Conservation (phyloP, 805 yeast species). For the Zygoascus biomembranicola region DNA sequence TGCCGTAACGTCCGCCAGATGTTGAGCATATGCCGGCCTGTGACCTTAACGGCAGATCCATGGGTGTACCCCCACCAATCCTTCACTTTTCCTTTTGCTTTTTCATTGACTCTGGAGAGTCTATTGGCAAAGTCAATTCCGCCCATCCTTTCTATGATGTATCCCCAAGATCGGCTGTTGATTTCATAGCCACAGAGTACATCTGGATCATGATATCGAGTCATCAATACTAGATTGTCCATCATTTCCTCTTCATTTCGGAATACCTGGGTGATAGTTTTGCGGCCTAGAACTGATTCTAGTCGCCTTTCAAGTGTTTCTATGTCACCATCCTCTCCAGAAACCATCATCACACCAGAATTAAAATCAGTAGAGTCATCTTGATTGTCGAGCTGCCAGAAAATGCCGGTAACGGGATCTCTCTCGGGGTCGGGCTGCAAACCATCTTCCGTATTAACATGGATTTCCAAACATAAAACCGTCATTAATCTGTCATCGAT, state of each 20-base stretch:
- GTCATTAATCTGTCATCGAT: conserved; percentile 33
- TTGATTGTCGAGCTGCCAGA: conserved; percentile 54
- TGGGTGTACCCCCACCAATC: conserved; percentile 71
- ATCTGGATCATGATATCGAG: conserved; percentile 73
- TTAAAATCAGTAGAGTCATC: conserved; percentile 22
- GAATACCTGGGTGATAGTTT: conserved; percentile 33
- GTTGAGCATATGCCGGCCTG: conserved; percentile 80
- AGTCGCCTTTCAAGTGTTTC: conserved; percentile 7
- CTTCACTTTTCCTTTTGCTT: conserved; percentile 33
- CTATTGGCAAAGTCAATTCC: conserved; percentile 48
- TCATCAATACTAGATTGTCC: conserved; percentile 43
- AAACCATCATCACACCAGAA: conserved; percentile 12
- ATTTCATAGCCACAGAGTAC: conserved; percentile 80
- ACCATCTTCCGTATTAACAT: conserved; percentile 43
- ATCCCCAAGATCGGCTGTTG: conserved; percentile 84
- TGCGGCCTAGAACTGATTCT: not conserved
- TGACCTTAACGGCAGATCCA: conserved; percentile 56
- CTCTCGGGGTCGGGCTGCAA: conserved; percentile 55
- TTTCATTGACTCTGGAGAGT: conserved; percentile 48
- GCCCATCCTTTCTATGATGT: conserved; percentile 51
- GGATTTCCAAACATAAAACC: conserved; percentile 60
- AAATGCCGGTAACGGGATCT: conserved; percentile 52
- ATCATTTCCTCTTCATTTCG: conserved; percentile 54
- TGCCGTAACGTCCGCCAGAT: conserved; percentile 70
- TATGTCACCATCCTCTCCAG: conserved; percentile 8